These are phyloP conservation scores for Epichloe typhina DNA, from an alignment of 2,329 filamentous ascomycete species.

Conservation along the genomic window DNA sequence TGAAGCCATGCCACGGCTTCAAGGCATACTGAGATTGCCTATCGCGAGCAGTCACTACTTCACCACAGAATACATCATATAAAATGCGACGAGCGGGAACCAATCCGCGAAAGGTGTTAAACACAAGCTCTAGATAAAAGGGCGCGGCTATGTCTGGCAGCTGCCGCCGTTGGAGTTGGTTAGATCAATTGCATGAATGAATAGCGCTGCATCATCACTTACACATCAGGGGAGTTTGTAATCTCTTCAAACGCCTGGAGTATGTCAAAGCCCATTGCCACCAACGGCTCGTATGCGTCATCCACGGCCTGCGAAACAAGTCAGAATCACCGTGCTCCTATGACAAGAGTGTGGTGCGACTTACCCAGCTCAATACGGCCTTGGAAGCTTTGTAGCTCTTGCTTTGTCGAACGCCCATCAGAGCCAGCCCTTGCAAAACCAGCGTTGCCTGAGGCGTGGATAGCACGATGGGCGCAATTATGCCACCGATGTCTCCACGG, in stretches of 20 bases:
- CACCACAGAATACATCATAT: too few species aligned
- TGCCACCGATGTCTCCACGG: constrained; percentile 52
- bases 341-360: constrained; percentile 17
- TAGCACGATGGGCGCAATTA: constrained; percentile 67
- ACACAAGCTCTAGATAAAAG: not conserved
- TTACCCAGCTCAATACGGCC: constrained; percentile 69
- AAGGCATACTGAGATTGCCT: too few species aligned
- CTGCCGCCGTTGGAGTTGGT: not conserved
- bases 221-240: constrained; percentile 46
- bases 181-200: not conserved
- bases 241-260: constrained; percentile 75
- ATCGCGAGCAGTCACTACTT: too few species aligned
- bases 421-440: constrained; percentile 60
- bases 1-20: too few species aligned
- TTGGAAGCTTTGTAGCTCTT: constrained; percentile 63
- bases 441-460: constrained; percentile 54
- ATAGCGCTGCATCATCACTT: constrained; percentile 13
- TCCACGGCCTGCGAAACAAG: constrained; percentile 43
- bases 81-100: too few species aligned
- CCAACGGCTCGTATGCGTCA: constrained; percentile 58
- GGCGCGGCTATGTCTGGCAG: not conserved
- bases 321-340: constrained; percentile 6
- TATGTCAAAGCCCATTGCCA: constrained; percentile 68
- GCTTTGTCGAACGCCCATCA: constrained; percentile 72
- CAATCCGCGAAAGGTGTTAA: not conserved